These are phyloP conservation scores for Sisymbrium irio DNA, from an alignment of 345 rosid genomes.

Conservation along the genomic window DNA sequence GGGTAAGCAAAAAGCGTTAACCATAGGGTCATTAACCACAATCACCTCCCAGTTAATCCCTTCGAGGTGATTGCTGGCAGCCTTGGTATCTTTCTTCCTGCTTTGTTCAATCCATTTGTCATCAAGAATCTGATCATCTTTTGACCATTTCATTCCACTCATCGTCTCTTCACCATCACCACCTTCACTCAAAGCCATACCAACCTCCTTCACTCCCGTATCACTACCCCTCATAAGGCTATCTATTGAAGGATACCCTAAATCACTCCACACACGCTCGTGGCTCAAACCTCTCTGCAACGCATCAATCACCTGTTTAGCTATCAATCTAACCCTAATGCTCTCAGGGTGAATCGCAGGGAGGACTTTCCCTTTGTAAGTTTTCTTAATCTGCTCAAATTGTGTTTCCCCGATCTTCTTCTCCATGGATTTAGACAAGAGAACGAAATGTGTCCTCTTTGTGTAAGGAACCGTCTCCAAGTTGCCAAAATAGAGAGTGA, in stretches of 20 bases:
- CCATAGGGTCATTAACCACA: conserved; percentile 71
- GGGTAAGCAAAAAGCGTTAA: conserved; percentile 85
- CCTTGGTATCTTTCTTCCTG: conserved; percentile 56
- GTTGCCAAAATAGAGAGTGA: conserved; percentile 65
- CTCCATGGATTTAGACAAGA: conserved; percentile 66
- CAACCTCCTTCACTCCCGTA: conserved; percentile 40
- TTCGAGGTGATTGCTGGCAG: conserved; percentile 64
- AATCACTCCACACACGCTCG: conserved; percentile 69
- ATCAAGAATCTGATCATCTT: conserved; percentile 80
- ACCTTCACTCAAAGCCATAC: conserved; percentile 40
- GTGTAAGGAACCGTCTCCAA: conserved; percentile 87
- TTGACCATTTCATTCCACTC: conserved; percentile 47
- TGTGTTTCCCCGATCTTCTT: conserved; percentile 60
- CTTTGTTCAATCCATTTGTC: conserved; percentile 77
- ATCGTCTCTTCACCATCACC: conserved; percentile 16
- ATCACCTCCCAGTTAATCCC: conserved; percentile 67
- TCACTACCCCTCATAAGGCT: conserved; percentile 23
- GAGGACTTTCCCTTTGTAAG: conserved; percentile 64
- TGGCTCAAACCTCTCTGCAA: conserved; percentile 76
- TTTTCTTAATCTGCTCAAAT: conserved; percentile 56
- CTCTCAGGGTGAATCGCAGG: conserved; percentile 88
- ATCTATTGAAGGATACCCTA: conserved; percentile 64
- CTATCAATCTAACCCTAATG: conserved; percentile 61
- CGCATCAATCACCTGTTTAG: conserved; percentile 69
- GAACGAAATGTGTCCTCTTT: conserved; percentile 75